phyloP scores from a whole-genome alignment of 306 rosid species.

The Sicyos edulis region DNA sequence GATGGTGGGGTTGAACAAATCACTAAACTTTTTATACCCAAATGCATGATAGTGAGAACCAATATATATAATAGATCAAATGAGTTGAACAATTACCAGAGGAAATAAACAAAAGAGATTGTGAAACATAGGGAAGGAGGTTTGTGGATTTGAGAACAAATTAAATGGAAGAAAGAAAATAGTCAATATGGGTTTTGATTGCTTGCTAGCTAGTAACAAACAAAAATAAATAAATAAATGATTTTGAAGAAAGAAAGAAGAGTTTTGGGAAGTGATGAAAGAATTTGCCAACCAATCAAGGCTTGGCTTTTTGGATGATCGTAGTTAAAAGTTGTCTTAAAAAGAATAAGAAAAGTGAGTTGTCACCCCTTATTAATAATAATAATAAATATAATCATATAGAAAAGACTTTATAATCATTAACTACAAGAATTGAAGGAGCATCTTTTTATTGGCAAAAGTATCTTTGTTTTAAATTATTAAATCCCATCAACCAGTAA shows the following conservation, averaged over 20 bases:
- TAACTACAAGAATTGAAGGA: constrained; percentile 33
- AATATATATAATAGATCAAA: not conserved
- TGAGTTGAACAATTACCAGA: constrained; percentile 25
- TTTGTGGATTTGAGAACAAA: constrained; percentile 14
- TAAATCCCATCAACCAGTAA: constrained; percentile 26
- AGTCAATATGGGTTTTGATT: constrained; percentile 32
- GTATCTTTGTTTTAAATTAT: constrained; percentile 34
- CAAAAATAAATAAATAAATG: constrained; percentile 20
- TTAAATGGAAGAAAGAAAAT: constrained; percentile 11
- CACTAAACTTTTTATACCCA: constrained; percentile 26
- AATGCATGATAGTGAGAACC: constrained; percentile 31
- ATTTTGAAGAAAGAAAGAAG: not conserved
- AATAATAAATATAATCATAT: constrained; percentile 4
- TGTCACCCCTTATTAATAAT: constrained; percentile 34
- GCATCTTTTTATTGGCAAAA: constrained; percentile 32
- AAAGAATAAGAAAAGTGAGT: constrained; percentile 42
- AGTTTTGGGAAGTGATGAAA: not conserved
- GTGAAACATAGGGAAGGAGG: not conserved
- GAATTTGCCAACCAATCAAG: constrained; percentile 28
- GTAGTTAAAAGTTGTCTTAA: constrained; percentile 33
- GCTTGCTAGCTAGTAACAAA: constrained; percentile 23
- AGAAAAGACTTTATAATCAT: constrained; percentile 34
- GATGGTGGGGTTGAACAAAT: constrained; percentile 27
- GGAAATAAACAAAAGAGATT: constrained; percentile 5
- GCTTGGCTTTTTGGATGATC: constrained; percentile 27